phyloP scores from a whole-genome alignment of 73 alveolate genomes.

The Paramecium tetraurelia region DNA sequence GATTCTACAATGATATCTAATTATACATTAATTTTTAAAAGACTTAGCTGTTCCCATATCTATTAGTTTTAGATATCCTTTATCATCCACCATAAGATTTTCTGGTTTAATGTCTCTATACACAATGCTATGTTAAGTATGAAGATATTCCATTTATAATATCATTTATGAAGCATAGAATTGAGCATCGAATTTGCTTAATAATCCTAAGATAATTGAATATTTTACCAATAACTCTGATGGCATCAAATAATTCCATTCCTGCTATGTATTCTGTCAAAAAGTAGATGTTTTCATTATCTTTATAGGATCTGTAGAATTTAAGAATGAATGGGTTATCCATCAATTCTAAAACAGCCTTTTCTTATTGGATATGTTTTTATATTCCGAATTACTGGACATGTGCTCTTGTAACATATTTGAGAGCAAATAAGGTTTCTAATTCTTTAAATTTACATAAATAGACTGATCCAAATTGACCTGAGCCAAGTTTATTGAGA shows the following conservation, averaged over 20 bases:
- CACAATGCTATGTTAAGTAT: slow-evolving; percentile 39
- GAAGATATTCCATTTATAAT: slow-evolving; percentile 47
- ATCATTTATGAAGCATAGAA: slow-evolving; percentile 50
- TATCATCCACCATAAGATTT: slow-evolving; percentile 61
- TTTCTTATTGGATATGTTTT: slow-evolving; percentile 68
- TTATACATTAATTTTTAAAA: neutral
- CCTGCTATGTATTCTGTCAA: slow-evolving; percentile 66
- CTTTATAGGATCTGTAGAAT: slow-evolving; percentile 66
- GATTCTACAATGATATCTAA: neutral
- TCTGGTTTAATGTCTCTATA: slow-evolving; percentile 64
- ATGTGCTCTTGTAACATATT: slow-evolving; percentile 76
- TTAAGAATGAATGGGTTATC: slow-evolving; percentile 69
- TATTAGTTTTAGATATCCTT: slow-evolving; percentile 53
- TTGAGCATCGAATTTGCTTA: slow-evolving; percentile 44
- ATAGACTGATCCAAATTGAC: slow-evolving; percentile 79
- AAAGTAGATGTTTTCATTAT: slow-evolving; percentile 62
- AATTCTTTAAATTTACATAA: slow-evolving; percentile 66
- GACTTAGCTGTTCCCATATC: slow-evolving; percentile 66
- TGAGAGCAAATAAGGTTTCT: slow-evolving; percentile 72
- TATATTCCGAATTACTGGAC: slow-evolving; percentile 66
- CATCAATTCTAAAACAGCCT: slow-evolving; percentile 54
- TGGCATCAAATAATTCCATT: slow-evolving; percentile 67
- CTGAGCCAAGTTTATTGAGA: slow-evolving; percentile 73
- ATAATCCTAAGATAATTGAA: neutral
- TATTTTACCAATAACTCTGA: slow-evolving; percentile 59